Evolutionary conservation across 352 stramenopile genomes (phyloP), one percentile per base, ranked within the genome.

Genomic region (Stramenopiles sp.): DNA sequence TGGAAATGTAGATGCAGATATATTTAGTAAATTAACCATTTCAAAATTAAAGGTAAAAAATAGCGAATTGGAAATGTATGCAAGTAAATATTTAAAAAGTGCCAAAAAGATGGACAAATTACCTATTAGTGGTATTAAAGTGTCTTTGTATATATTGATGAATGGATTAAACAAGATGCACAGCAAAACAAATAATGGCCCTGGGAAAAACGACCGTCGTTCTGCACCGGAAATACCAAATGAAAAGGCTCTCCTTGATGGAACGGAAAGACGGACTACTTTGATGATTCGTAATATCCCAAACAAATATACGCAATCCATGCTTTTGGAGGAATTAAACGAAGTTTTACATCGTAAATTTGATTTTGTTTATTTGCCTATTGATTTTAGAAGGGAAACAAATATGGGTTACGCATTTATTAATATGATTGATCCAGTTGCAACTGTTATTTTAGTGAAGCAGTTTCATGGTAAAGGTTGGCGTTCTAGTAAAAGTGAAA

Each of bases 341-440:
- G 87, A 88, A 76, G 65, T 76, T 33, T 91, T 90, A 80, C 88
- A 94, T 78, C 94, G 94, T 29, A 90, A 93, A 63, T 96, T 95
- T 80, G 94, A 98, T 83, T 99, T 99, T 81, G 99, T 99, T 84
- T 99, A 99, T 86, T 86, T 99, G 73, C 96, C 96, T 29, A 99
- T 99, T 81, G 96, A 99, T 86, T 99, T 99, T 86, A 98, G 99
- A 89, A 99, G 98, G 86, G 96, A 96, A 84, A 99, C 96, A 87
- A 99, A 99, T 87, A 94, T 98, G 87, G 97, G 96, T 27, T 99
- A 99, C 85, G 96, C 95, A 27, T 99, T 99, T 86, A 97, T 99
- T 81, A 99, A 99, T 86, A 98, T 99, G 86, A 93, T 98, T 65
- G 88, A 98, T 31, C 82, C 88, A 6, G 83, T 81, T 7, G 84